phyloP scores from a whole-genome alignment of 495 filamentous ascomycete species.

The Jackrogersella minutella region DNA sequence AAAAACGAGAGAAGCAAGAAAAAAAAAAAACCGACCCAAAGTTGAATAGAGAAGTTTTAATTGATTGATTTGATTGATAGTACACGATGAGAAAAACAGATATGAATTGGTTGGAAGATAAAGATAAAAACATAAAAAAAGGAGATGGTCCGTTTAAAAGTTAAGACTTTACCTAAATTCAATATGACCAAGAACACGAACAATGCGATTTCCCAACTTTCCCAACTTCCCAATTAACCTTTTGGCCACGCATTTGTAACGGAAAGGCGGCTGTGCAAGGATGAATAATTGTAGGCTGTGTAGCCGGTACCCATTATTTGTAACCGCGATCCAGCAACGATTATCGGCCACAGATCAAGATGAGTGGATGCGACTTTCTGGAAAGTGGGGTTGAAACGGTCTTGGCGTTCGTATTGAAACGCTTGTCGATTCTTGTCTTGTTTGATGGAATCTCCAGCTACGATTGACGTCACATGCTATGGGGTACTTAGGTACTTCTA shows the following conservation, averaged over 20 bases:
- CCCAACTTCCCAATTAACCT: too few species aligned
- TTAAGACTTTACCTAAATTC: background rate
- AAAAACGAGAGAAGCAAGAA: conserved; percentile 12
- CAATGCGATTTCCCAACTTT: background rate
- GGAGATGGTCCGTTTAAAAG: background rate
- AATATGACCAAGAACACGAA: background rate
- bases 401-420: conserved; percentile 43
- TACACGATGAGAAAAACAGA: background rate
- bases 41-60: too few species aligned
- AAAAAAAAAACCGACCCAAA: conserved; percentile 9
- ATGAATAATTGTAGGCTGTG: conserved; percentile 31
- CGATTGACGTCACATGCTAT: conserved; percentile 26
- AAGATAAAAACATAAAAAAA: background rate
- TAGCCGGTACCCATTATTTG: conserved; percentile 20
- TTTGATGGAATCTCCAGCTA: conserved; percentile 6
- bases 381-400: conserved; percentile 8
- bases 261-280: conserved; percentile 23
- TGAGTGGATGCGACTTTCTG: conserved; percentile 18
- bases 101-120: too few species aligned
- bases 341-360: conserved; percentile 13
- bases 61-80: conserved; percentile 12
- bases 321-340: conserved; percentile 20
- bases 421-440: conserved; percentile 12
- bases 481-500: too few species aligned
- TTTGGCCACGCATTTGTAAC: too few species aligned